A percentile compares a stretch with the other conserved stretches of the same genome.
These are phyloP conservation scores for Wickerhamiella nectarea DNA, from an alignment of 805 yeast species.

Conservation along the genomic window DNA sequence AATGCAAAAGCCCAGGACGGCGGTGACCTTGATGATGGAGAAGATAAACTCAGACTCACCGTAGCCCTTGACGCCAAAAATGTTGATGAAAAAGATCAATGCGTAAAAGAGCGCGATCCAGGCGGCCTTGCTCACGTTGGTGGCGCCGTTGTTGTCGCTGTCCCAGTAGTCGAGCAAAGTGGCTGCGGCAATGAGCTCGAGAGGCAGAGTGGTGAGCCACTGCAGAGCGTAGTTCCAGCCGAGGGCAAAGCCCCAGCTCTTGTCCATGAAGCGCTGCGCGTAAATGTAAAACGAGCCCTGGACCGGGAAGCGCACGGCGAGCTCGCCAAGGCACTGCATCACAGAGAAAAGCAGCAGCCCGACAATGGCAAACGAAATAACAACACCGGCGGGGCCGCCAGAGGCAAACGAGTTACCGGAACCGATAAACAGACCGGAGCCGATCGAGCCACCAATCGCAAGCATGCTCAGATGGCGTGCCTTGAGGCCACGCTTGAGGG, in stretches of 20 bases:
- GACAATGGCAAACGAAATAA: constrained; percentile 45
- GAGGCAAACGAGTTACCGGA: constrained; percentile 35
- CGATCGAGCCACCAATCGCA: constrained; percentile 76
- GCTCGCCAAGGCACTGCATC: constrained; percentile 54
- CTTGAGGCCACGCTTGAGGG: constrained; percentile 34
- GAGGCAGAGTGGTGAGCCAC: constrained; percentile 47
- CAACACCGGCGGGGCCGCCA: constrained; percentile 43
- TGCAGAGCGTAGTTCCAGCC: constrained; percentile 57
- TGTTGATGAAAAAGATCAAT: constrained; percentile 35
- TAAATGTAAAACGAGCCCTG: constrained; percentile 46
- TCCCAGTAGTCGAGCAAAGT: constrained; percentile 44
- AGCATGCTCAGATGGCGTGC: constrained; percentile 26
- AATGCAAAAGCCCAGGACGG: constrained; percentile 49
- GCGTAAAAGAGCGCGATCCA: constrained; percentile 48
- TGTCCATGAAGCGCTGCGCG: constrained; percentile 46
- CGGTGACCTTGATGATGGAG: constrained; percentile 43
- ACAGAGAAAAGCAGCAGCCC: constrained; percentile 54
- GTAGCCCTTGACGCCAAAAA: constrained; percentile 44
- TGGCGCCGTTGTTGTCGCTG: constrained; percentile 22
- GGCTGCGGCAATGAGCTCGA: constrained; percentile 51
- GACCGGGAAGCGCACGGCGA: constrained; percentile 50
- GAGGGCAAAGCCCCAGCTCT: constrained; percentile 51
- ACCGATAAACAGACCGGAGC: constrained; percentile 54
- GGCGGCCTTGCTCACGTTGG: constrained; percentile 36
- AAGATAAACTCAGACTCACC: constrained; percentile 58